A percentile compares a stretch with the other conserved stretches of the same genome.
phyloP scores from a whole-genome alignment of 202 grass and related monocot species.

The Zoysia matrella region DNA sequence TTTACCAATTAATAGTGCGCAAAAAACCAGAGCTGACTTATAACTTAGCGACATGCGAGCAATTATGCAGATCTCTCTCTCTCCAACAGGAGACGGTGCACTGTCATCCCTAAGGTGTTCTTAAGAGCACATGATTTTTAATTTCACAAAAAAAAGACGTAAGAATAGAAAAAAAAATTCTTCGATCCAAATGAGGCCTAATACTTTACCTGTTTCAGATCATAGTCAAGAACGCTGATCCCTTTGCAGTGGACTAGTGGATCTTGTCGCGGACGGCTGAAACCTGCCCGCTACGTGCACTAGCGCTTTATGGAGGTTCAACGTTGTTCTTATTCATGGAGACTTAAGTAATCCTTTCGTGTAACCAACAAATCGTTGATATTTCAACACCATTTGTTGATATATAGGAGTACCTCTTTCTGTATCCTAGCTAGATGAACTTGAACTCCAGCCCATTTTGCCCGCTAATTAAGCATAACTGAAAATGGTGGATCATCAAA shows the following conservation, averaged over 20 bases:
- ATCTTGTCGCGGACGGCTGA: constrained; percentile 22
- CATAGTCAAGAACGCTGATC: not conserved
- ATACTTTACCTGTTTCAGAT: not conserved
- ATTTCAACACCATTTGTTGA: not conserved
- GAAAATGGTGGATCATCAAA: constrained; percentile 12
- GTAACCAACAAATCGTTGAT: constrained; percentile 3
- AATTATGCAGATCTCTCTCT: constrained; percentile 1
- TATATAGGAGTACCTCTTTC: not conserved
- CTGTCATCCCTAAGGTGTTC: too few relatives aligned
- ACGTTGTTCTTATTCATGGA: constrained; percentile 2
- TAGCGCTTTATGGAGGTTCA: constrained; percentile 33
- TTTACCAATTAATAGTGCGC: not conserved
- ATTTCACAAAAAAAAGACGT: too few relatives aligned
- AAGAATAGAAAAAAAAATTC: too few relatives aligned
- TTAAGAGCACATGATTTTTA: too few relatives aligned
- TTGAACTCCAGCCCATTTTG: not conserved
- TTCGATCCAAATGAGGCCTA: too few relatives aligned
- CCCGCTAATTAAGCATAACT: not conserved
- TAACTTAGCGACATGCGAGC: not conserved
- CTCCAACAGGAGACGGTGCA: not conserved
- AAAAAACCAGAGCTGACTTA: constrained; percentile 6
- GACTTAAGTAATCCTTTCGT: constrained; percentile 1
- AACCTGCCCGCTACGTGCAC: constrained; percentile 16
- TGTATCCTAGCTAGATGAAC: constrained; percentile 6
- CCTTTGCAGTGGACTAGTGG: not conserved